Conservation (phyloP, 2,329 filamentous ascomycete species). For the Paecilomyces niveus region DNA sequence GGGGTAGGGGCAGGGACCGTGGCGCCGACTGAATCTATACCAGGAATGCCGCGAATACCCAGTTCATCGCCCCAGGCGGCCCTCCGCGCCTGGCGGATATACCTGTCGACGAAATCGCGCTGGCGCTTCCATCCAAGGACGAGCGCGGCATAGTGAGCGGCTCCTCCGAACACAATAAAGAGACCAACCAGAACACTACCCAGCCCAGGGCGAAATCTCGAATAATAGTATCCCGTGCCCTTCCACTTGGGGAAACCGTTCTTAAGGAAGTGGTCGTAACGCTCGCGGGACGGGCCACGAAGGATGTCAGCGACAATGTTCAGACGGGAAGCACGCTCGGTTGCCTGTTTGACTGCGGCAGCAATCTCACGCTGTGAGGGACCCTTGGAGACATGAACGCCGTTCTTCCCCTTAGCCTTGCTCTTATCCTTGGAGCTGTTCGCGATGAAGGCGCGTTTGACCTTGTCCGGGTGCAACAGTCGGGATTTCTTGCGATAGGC, state of each 20-base stretch:
- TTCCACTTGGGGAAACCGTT: slow-evolving; percentile 97
- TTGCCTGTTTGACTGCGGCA: slow-evolving; percentile 70
- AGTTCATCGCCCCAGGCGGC: slow-evolving; percentile 84
- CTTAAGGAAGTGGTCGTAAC: slow-evolving; percentile 88
- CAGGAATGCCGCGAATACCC: slow-evolving; percentile 60
- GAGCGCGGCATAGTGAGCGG: slow-evolving; percentile 76
- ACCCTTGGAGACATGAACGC: slow-evolving; percentile 60
- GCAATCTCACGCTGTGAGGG: slow-evolving; percentile 70
- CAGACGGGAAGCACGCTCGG: slow-evolving; percentile 75
- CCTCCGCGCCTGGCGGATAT: slow-evolving; percentile 81
- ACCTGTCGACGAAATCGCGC: slow-evolving; percentile 82
- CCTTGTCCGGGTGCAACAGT: slow-evolving; percentile 89
- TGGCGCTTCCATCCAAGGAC: slow-evolving; percentile 85
- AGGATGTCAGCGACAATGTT: slow-evolving; percentile 81
- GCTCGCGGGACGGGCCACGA: slow-evolving; percentile 68
- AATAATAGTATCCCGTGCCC: slow-evolving; percentile 97
- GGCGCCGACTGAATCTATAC: slow-evolving; percentile 43
- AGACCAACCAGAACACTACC: slow-evolving; percentile 76
- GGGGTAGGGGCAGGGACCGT: slow-evolving; percentile 35
- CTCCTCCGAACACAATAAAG: slow-evolving; percentile 76
- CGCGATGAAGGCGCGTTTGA: slow-evolving; percentile 71
- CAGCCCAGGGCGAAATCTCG: slow-evolving; percentile 81
- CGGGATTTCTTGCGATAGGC: slow-evolving; percentile 85
- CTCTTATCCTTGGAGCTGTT: slow-evolving; percentile 53
- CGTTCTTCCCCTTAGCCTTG: slow-evolving; percentile 49